Conservation (phyloP, 371 early-diverging fungal species). For the Rhizopus delemar region DNA sequence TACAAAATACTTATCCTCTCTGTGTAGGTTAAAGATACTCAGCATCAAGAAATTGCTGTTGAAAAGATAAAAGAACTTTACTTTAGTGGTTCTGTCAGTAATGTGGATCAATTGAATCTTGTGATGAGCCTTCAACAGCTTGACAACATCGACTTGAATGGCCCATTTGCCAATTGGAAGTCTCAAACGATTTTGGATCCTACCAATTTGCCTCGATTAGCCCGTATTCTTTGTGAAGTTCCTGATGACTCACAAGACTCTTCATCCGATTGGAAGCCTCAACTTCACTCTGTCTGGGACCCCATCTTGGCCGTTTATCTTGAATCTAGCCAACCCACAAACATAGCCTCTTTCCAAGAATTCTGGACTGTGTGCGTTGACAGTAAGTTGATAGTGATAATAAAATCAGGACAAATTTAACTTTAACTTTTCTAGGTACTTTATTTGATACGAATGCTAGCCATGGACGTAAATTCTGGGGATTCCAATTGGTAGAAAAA, state of each 20-base stretch:
- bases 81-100: slow-evolving; percentile 60
- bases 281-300: slow-evolving; percentile 83
- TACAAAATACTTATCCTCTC: neutral
- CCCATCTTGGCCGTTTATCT: slow-evolving; percentile 64
- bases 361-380: slow-evolving; percentile 85
- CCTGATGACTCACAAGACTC: slow-evolving; percentile 49
- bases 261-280: slow-evolving; percentile 69
- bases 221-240: slow-evolving; percentile 56
- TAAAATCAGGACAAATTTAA: too few species aligned
- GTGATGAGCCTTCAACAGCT: slow-evolving; percentile 56
- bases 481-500: slow-evolving; percentile 78
- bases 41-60: slow-evolving; percentile 38
- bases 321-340: slow-evolving; percentile 17
- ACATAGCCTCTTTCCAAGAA: slow-evolving; percentile 65
- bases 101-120: slow-evolving; percentile 73
- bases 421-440: slow-evolving; percentile 44
- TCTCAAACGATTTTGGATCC: slow-evolving; percentile 52
- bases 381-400: slow-evolving; percentile 40
- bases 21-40: slow-evolving; percentile 28
- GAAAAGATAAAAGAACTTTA: slow-evolving; percentile 54
- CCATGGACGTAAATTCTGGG: slow-evolving; percentile 87
- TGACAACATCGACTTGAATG: slow-evolving; percentile 44
- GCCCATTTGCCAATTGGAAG: slow-evolving; percentile 52
- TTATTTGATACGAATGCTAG: slow-evolving; percentile 72
- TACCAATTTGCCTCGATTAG: slow-evolving; percentile 58